Evolutionary conservation across 345 rosid genomes (phyloP), one percentile per base, ranked within the genome.

Genomic region (Excoecaria cochinchinensis): DNA sequence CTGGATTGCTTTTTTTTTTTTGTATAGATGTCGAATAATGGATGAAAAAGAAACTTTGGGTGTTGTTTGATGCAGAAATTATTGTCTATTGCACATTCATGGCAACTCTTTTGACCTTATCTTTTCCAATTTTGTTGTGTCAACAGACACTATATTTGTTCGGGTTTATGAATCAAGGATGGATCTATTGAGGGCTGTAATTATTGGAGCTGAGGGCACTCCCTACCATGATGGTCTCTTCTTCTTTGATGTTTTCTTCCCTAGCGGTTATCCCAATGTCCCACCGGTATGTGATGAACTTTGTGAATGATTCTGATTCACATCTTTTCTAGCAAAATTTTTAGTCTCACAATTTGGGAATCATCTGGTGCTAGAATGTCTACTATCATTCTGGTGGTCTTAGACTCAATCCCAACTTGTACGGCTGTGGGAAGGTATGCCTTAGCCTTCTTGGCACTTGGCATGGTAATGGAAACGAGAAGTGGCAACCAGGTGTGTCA

Each of bases 141-240:
- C 67, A 63, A 76, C 86, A 95, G 97, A 92, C 80, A 83, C 87
- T 74, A 95, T 92, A 69, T 89, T 88, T 84, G 97, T 90, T 53
- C 92, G 99, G 83, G 97, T 82, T 64, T 95, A 86, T 81, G 97
- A 95, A 80, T 80, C 95, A 77, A 87, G 99, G 82, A 91, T 95
- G 97, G 99, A 95, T 82, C 88, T 92, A 70, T 77, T 92, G 86
- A 89, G 97, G 82, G 97, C 97, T 81, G 97, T 90, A 61, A 92
- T 95, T 68, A 77, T 91, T 21, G 99, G 99, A 84, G 95, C 97
- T 14, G 93, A 90, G 70, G 97, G 93, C 69, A 95, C 99, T 77
- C 99, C 99, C 25, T 95, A 95, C 81, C 97, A 91, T 59, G 97
- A 95, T 60, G 97, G 99, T 80, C 92, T 95, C 59, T 95, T 88